These are phyloP conservation scores for Phytophthora colocasiae DNA, from an alignment of 352 stramenopile species.

Conservation along the genomic window DNA sequence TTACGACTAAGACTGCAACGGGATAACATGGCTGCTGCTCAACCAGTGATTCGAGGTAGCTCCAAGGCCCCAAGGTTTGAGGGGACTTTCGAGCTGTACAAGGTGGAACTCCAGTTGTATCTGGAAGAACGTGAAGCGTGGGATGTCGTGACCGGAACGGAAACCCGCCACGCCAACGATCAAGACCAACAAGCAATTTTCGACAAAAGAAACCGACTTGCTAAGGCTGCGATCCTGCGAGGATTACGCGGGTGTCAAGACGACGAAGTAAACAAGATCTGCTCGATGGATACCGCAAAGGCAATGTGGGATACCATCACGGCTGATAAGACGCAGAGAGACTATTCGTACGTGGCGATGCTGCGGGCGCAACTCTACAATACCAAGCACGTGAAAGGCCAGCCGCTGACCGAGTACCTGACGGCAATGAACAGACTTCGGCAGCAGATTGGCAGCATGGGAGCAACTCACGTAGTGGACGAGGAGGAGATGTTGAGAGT, in stretches of 20 bases:
- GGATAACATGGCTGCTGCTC: too few species aligned
- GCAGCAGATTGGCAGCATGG: not conserved
- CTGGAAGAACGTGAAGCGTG: too few species aligned
- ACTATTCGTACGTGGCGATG: slow-evolving; percentile 3
- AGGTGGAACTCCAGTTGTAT: not conserved
- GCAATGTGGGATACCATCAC: not conserved
- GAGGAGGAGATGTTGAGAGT: slow-evolving; percentile 7
- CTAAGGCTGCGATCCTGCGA: not conserved
- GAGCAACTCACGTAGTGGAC: not conserved
- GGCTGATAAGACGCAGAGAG: not conserved
- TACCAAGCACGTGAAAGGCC: not conserved
- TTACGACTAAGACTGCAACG: too few species aligned
- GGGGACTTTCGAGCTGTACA: not conserved
- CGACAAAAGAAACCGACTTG: not conserved
- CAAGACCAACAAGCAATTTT: not conserved
- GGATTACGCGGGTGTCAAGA: not conserved
- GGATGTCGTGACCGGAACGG: not conserved
- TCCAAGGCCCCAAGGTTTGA: not conserved
- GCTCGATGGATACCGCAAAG: not conserved
- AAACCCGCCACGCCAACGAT: not conserved
- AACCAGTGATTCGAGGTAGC: not conserved
- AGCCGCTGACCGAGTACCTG: slow-evolving; percentile 3
- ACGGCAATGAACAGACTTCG: not conserved
- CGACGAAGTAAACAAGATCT: not conserved
- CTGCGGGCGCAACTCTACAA: not conserved